A percentile compares a stretch with the other conserved stretches of the same genome.
Evolutionary conservation across 768 basidiomycete species (phyloP).

Genomic region (Paxillus ammoniavirescens): DNA sequence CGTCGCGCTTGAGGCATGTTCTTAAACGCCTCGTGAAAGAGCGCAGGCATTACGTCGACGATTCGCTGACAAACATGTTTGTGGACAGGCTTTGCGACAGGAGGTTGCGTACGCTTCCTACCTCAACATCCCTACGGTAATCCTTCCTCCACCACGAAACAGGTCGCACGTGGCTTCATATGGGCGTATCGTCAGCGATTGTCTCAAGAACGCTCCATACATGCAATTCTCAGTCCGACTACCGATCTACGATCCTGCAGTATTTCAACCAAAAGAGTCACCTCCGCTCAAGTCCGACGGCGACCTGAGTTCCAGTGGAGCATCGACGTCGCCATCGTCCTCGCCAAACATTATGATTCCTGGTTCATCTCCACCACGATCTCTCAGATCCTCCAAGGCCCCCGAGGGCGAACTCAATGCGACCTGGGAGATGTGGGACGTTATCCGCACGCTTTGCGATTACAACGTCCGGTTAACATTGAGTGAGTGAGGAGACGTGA

Average conservation of each 20-base stretch:
- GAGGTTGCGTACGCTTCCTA: conserved; percentile 93
- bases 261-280: conserved; percentile 43
- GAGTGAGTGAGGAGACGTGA: conserved; percentile 57
- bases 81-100: conserved; percentile 79
- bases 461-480: conserved; percentile 73
- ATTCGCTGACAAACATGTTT: conserved; percentile 13
- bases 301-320: conserved; percentile 29
- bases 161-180: conserved; percentile 88
- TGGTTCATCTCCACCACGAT: conserved; percentile 23
- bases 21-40: conserved; percentile 11
- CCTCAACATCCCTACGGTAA: conserved; percentile 78
- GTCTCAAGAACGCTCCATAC: conserved; percentile 65
- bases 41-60: conserved; percentile 13
- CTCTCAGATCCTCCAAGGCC: conserved; percentile 31
- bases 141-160: conserved; percentile 86
- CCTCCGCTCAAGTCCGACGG: conserved; percentile 21
- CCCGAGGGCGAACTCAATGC: conserved; percentile 61
- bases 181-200: conserved; percentile 84
- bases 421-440: conserved; percentile 99
- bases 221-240: conserved; percentile 81
- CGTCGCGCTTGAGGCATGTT: conserved; percentile 14
- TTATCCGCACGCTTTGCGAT: conserved; percentile 85
- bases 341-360: conserved; percentile 17
- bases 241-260: conserved; percentile 75
- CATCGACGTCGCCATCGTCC: conserved; percentile 18